Conservation (phyloP, 768 basidiomycete genomes). For the Lentinula lateritia region DNA sequence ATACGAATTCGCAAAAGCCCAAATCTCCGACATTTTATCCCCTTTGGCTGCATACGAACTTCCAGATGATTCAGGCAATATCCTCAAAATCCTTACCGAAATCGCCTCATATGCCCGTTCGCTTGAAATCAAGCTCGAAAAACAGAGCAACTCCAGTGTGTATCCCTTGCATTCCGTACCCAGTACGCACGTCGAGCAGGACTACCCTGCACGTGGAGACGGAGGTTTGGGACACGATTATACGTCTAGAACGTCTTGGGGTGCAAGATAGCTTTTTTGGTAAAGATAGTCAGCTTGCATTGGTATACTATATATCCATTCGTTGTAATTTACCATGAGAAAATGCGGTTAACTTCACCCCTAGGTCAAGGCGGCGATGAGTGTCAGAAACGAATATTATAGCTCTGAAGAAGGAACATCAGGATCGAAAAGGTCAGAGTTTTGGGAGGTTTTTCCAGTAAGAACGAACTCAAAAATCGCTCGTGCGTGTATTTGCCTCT, state of each 20-base stretch:
- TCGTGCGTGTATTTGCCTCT: no score
- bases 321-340: no score
- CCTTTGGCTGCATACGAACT: background rate
- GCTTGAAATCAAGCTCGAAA: background rate
- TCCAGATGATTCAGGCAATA: background rate
- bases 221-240: background rate
- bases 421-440: slow-evolving; percentile 14
- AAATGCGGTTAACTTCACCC: no score
- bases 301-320: slow-evolving; percentile 13
- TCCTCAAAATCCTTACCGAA: background rate
- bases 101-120: background rate
- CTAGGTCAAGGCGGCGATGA: slow-evolving; percentile 23
- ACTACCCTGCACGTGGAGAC: background rate
- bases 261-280: slow-evolving; percentile 19
- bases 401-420: background rate
- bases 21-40: background rate
- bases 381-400: background rate
- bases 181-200: background rate
- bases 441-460: slow-evolving; percentile 21
- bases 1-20: background rate
- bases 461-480: background rate
- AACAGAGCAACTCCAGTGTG: background rate
- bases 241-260: background rate
- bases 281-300: slow-evolving; percentile 31
- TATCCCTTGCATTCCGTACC: background rate